phyloP scores from a whole-genome alignment of 1,284 basidiomycete species.

The Meira miltonrushii region DNA sequence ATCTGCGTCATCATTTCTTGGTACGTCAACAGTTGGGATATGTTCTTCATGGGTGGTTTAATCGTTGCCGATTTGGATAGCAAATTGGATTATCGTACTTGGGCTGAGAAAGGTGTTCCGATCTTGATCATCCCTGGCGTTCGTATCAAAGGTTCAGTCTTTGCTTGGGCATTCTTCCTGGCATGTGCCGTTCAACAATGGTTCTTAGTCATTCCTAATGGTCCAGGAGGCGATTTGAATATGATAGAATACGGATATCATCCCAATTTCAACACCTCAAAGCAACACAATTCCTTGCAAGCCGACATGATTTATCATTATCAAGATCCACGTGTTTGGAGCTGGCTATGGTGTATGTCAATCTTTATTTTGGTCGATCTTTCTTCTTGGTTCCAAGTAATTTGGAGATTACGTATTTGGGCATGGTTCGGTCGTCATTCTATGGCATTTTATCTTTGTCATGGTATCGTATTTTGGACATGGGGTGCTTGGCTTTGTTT shows the following conservation, averaged over 20 bases:
- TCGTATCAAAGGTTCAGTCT: constrained; percentile 28
- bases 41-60: constrained; percentile 45
- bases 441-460: constrained; percentile 38
- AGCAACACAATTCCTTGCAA: constrained; percentile 17
- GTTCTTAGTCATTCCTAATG: constrained; percentile 21
- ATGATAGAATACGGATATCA: constrained; percentile 27
- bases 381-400: constrained; percentile 26
- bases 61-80: constrained; percentile 40
- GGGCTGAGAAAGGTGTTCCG: constrained; percentile 27
- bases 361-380: constrained; percentile 41
- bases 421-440: constrained; percentile 35
- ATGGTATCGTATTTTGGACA: constrained; percentile 39
- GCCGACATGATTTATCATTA: constrained; percentile 28
- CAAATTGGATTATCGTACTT: constrained; percentile 39
- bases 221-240: constrained; percentile 23
- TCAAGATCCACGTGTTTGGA: constrained; percentile 25
- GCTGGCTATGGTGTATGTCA: constrained; percentile 31
- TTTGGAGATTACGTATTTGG: constrained; percentile 39
- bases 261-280: constrained; percentile 26
- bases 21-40: constrained; percentile 42
- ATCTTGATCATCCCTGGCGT: constrained; percentile 22
- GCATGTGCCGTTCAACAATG: constrained; percentile 29
- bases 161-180: constrained; percentile 41
- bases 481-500: constrained; percentile 40
- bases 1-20: constrained; percentile 35